Conservation (phyloP, 1,284 basidiomycete species). For the Pseudozyma sp. region DNA sequence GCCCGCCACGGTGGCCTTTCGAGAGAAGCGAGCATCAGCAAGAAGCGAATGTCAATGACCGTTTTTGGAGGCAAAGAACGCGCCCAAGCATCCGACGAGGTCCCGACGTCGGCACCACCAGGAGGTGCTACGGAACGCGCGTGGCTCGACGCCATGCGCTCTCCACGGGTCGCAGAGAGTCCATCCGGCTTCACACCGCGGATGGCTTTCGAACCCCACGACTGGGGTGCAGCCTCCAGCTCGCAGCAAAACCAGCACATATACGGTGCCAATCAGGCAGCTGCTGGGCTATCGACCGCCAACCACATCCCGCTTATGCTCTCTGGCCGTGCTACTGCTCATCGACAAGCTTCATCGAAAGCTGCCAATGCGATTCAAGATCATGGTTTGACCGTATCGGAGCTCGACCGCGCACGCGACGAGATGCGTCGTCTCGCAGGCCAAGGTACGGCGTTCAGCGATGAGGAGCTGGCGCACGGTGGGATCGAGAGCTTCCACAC, state of each 20-base stretch:
- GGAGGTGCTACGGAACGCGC: slow-evolving; percentile 23
- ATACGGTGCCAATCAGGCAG: not conserved
- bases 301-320: slow-evolving; percentile 42
- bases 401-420: slow-evolving; percentile 30
- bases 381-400: slow-evolving; percentile 27
- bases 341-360: slow-evolving; percentile 1
- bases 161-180: slow-evolving; percentile 43
- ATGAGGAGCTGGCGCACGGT: slow-evolving; percentile 10
- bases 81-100: slow-evolving; percentile 7
- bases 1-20: slow-evolving; percentile 24
- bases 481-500: slow-evolving; percentile 32
- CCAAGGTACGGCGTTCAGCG: slow-evolving; percentile 23
- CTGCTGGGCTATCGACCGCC: slow-evolving; percentile 8
- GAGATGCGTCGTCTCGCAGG: slow-evolving; percentile 40
- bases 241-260: slow-evolving; percentile 8
- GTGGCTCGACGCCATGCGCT: slow-evolving; percentile 46
- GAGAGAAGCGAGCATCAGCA: slow-evolving; percentile 18
- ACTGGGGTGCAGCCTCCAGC: slow-evolving; percentile 17
- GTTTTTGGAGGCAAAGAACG: slow-evolving; percentile 47
- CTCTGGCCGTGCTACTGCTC: slow-evolving; percentile 13
- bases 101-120: not conserved
- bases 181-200: slow-evolving; percentile 52
- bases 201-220: slow-evolving; percentile 45
- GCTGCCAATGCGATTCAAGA: slow-evolving; percentile 7
- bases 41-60: slow-evolving; percentile 39